A percentile compares a stretch with the other conserved stretches of the same genome.
Conservation (phyloP, 2,329 filamentous ascomycete genomes). For the Fusarium sp. region DNA sequence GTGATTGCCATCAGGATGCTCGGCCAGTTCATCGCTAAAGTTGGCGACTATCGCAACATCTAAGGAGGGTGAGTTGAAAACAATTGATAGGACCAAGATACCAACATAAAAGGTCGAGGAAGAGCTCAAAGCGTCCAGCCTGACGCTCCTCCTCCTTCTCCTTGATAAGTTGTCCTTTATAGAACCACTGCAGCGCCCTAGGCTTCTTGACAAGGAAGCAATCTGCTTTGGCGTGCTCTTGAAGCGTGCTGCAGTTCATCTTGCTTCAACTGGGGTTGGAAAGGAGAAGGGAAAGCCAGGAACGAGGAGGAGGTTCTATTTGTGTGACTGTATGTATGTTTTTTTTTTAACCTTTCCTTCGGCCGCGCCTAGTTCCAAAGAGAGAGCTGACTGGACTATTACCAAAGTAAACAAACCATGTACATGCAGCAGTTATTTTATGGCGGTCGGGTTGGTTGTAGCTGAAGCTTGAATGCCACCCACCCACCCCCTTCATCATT, state of each 20-base stretch:
- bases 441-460: constrained; percentile 16
- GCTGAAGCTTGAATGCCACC: constrained; percentile 2
- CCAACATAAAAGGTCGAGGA: constrained; percentile 62
- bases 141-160: constrained; percentile 60
- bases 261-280: constrained; percentile 6
- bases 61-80: constrained; percentile 23
- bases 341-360: constrained; percentile 10
- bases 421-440: constrained; percentile 23
- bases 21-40: constrained; percentile 62
- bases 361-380: constrained; percentile 20
- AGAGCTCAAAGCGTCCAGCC: constrained; percentile 63
- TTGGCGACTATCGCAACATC: constrained; percentile 64
- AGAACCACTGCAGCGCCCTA: constrained; percentile 61
- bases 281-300: not conserved
- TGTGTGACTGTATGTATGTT: not conserved
- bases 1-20: constrained; percentile 59
- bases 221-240: constrained; percentile 48
- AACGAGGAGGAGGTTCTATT: constrained; percentile 13
- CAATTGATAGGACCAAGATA: not conserved
- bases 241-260: constrained; percentile 57
- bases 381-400: constrained; percentile 43
- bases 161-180: constrained; percentile 58
- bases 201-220: constrained; percentile 55
- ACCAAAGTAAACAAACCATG: constrained; percentile 42
- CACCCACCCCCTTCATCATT: not conserved